Evolutionary conservation across 2,329 filamentous ascomycete species (phyloP), one percentile per base, ranked within the genome.

Genomic region (Ophiognomonia clavigignenti-juglandacearum): DNA sequence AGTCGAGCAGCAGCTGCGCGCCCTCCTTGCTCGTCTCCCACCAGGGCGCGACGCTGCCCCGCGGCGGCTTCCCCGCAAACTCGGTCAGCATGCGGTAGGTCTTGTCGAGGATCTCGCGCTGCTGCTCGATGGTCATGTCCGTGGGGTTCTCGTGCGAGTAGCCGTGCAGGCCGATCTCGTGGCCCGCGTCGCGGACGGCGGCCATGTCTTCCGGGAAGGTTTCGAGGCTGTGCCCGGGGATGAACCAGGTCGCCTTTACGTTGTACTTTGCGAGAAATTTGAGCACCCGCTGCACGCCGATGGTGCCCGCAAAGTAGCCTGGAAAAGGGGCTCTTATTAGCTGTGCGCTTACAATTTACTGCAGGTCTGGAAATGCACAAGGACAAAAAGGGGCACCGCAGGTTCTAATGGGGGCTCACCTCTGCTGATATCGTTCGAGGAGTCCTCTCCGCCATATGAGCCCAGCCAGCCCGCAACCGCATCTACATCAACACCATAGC

Each of bases 391-490:
- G n/a, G n/a, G n/a, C n/a, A n/a, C n/a, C 1, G 6, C 2, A 24
- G 3, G n/a, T n/a, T n/a, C n/a, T n/a, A n/a, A n/a, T n/a, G n/a
- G n/a, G n/a, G n/a, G n/a, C n/a, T 52, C 57, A 78, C 82, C 83
- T 72, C 85, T 73, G 59, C 78, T 84, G 53, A 89, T 88, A 56
- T 89, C 85, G 57, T 75, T 85, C 1, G 78, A 80, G 7, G 77
- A 83, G 59, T 89, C 85, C 61, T 88, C 77, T 29, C 86, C 84
- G 14, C 83, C 83, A 57, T 90, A 89, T 0, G 80, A 85, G 1
- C 85, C 85, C 0, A 89, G 70, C 86, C 85, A 89, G 8, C 85
- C 84, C 2, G 84, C 79, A 2, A 88, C 82, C n/a, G 84, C 85
- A 54, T 89, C 85, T 22, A 89, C 82, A 52, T 89, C 85, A 20